Conservation (phyloP, 2,329 filamentous ascomycete genomes). For the Metarhizium album region DNA sequence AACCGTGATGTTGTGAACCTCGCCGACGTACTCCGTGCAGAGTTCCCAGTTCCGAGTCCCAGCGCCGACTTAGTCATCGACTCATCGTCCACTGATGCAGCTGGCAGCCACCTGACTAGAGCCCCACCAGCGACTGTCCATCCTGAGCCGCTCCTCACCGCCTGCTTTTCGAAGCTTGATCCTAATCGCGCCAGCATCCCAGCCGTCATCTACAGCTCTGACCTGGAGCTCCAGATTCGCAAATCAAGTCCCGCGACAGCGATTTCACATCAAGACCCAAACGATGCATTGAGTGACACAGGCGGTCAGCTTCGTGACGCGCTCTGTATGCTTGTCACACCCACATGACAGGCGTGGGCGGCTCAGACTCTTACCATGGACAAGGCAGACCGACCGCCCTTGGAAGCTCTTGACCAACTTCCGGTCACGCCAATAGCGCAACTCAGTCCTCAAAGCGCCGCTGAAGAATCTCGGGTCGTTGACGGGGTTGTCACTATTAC, state of each 20-base stretch:
- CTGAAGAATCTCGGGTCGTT: constrained; percentile 35
- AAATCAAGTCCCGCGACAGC: not conserved
- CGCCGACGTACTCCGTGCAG: no score
- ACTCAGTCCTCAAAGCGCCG: constrained; percentile 36
- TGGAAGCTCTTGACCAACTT: constrained; percentile 17
- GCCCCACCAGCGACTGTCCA: no score
- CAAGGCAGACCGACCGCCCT: constrained; percentile 16
- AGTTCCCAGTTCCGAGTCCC: no score
- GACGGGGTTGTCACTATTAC: constrained; percentile 70
- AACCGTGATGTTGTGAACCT: no score
- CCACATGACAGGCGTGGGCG: not conserved
- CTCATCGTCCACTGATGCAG: not conserved
- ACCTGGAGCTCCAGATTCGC: not conserved
- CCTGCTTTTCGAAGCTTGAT: not conserved
- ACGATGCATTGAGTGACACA: not conserved
- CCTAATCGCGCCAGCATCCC: not conserved
- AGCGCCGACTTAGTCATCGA: no score
- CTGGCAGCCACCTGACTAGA: not conserved
- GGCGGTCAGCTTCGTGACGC: not conserved
- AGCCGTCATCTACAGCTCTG: not conserved
- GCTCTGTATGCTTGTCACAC: constrained; percentile 1
- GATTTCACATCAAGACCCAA: not conserved
- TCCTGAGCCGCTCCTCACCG: not conserved
- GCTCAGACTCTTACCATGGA: not conserved
- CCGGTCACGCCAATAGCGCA: constrained; percentile 43